Conservation (phyloP, 169 alveolate species). For the Eimeria praecox region DNA sequence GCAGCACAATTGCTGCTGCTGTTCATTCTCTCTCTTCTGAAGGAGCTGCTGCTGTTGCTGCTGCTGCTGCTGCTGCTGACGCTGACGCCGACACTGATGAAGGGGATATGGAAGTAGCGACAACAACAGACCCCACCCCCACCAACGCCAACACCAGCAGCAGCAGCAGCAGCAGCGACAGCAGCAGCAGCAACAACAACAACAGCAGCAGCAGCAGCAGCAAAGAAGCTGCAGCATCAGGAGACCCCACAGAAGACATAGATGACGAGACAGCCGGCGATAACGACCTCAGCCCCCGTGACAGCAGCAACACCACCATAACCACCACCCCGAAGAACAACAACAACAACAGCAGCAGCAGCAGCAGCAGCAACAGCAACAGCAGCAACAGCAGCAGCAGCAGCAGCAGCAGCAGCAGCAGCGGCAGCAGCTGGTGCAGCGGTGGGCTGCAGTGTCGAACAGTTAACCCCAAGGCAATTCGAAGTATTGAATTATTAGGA, state of each 20-base stretch:
- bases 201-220: conserved; percentile 11
- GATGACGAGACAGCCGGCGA: conserved; percentile 95
- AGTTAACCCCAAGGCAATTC: conserved; percentile 97
- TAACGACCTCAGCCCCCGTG: conserved; percentile 84
- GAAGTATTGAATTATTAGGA: conserved; percentile 97
- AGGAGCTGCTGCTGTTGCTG: background rate
- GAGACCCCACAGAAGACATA: conserved; percentile 74
- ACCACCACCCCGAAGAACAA: too few species aligned
- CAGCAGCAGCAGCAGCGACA: background rate
- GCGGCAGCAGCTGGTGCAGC: background rate
- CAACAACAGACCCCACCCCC: background rate
- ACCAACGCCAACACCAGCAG: conserved; percentile 33
- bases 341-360: background rate
- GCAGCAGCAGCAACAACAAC: background rate
- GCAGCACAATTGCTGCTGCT: conserved; percentile 1
- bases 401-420: background rate
- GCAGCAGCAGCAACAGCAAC: background rate
- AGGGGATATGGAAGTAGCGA: background rate
- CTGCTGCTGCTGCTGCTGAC: background rate
- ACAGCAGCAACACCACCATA: too few species aligned
- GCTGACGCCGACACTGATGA: conserved; percentile 17
- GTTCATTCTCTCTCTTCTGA: conserved; percentile 1
- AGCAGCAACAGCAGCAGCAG: background rate
- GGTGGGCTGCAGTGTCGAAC: conserved; percentile 90
- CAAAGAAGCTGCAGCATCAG: conserved; percentile 12